phyloP scores from a whole-genome alignment of 371 early-diverging fungal genomes.

The Syncephalastrum contaminatum region DNA sequence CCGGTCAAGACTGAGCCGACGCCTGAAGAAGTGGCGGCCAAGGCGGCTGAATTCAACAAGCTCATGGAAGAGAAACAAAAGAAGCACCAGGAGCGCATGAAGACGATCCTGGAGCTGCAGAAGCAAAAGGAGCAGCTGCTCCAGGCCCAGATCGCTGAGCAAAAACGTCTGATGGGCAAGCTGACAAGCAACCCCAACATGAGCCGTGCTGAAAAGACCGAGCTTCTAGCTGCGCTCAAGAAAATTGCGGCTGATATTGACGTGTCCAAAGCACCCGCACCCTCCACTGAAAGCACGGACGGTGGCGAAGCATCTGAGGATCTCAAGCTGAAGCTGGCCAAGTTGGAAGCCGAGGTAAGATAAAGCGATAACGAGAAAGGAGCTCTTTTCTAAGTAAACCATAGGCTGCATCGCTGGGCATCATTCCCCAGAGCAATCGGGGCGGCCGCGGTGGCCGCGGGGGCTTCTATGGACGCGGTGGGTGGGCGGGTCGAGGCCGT shows the following conservation, averaged over 20 bases:
- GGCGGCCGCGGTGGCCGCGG: conserved; percentile 48
- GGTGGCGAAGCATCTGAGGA: conserved; percentile 5
- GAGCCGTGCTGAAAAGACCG: conserved; percentile 51
- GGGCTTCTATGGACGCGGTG: conserved; percentile 48
- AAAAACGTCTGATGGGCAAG: conserved; percentile 57
- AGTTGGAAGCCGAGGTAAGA: conserved; percentile 66
- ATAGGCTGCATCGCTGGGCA: conserved; percentile 36
- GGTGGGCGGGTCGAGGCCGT: conserved; percentile 30
- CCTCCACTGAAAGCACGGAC: conserved; percentile 17
- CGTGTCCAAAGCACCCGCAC: conserved; percentile 11
- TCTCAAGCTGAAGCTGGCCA: conserved; percentile 62
- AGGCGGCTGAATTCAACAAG: conserved; percentile 36
- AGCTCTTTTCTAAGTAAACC: conserved; percentile 1
- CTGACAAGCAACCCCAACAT: conserved; percentile 47
- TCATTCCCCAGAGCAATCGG: conserved; percentile 18
- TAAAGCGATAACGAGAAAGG: neutral
- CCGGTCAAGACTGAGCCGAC: conserved; percentile 31
- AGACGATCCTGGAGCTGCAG: conserved; percentile 55
- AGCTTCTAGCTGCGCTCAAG: conserved; percentile 43
- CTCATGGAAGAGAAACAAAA: conserved; percentile 29
- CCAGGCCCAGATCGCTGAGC: conserved; percentile 55
- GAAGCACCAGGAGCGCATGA: conserved; percentile 52
- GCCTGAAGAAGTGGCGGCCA: conserved; percentile 39
- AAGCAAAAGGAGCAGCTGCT: conserved; percentile 57
- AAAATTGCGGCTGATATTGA: conserved; percentile 36